Base-by-base conservation (phyloP, 176 grass and related monocot genomes). In the Avena atlantica region DNA sequence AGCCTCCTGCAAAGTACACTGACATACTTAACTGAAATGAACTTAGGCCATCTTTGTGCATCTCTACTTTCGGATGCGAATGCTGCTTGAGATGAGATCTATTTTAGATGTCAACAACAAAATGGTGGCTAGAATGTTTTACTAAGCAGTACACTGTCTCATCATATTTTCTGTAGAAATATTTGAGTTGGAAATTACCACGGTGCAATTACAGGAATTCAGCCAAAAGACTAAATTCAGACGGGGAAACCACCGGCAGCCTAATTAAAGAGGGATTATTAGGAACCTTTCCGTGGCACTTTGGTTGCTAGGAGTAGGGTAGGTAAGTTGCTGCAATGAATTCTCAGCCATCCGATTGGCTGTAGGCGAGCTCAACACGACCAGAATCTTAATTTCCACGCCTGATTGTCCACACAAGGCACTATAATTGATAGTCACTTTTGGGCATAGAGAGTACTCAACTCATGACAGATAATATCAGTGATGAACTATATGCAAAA, bases 201-300 rank as follows among this genome's bases (percentile, higher is more conserved):
- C 66, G 10, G 6, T 1, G 20, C 16, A 73, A 85, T 6, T 8
- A 44, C 17, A 6, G 57, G 42, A 45, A 49, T 69, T 25, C 34
- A 48, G 64, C 8, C 7, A 12, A 45, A 23, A 48, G 45, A 83
- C 19, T 48, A 3, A 21, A 56, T 65, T 48, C 13, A 58, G 24
- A 25, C 21, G 57, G 68, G 9, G 58, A 76, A 90, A 67, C 57
- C 36, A 84, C 68, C 4, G 2, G 56, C 3, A 74, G 52, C 37
- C 31, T 84, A 79, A 79, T 78, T 72, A 63, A 78, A 82, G 59
- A n/a, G n/a, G 52, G 21, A 12, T 66, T 3, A 31, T 40, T 81
- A 81, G 57, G 48, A 67, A 47, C 36, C 17, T 20, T 81, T 83
- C 49, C 13, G 8, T 17, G 72, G 24, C 68, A 85, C 6, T 19